Conservation (phyloP, 1,284 basidiomycete genomes). For the Sanghuangporus sanghuang region DNA sequence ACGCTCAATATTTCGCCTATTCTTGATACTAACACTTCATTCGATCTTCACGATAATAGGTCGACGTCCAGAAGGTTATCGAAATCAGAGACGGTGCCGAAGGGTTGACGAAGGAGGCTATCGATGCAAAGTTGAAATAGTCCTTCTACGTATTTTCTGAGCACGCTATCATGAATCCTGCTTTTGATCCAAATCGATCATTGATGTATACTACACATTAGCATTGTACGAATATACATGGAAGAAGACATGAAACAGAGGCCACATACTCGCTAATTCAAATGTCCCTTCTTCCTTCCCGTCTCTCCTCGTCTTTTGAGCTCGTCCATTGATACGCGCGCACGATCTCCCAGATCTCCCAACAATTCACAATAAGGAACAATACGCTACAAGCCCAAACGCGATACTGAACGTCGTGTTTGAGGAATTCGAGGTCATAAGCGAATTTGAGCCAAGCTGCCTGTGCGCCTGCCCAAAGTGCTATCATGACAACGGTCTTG, state of each 20-base stretch:
- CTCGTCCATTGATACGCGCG: constrained; percentile 34
- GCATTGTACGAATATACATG: constrained; percentile 4
- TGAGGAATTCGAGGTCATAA: constrained; percentile 86
- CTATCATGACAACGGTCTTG: constrained; percentile 39
- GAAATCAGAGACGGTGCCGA: constrained; percentile 81
- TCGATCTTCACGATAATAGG: constrained; percentile 35
- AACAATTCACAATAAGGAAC: constrained; percentile 72
- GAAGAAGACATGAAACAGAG: neutral
- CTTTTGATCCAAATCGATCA: neutral
- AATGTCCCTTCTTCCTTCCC: neutral
- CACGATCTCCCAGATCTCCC: constrained; percentile 68
- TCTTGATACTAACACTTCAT: neutral
- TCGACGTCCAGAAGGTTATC: constrained; percentile 69
- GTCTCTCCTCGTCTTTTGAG: neutral
- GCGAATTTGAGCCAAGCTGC: constrained; percentile 83
- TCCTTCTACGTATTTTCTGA: too few species aligned
- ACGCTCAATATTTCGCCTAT: constrained; percentile 29
- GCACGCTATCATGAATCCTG: neutral
- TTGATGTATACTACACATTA: neutral
- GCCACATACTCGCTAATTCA: neutral
- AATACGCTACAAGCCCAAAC: constrained; percentile 78
- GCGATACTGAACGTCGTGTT: constrained; percentile 61
- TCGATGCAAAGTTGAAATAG: constrained; percentile 54
- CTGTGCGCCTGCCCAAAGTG: constrained; percentile 76
- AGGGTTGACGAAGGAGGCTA: constrained; percentile 63